These are phyloP conservation scores for Eimeria maxima DNA, from an alignment of 169 alveolate genomes.

Conservation along the genomic window DNA sequence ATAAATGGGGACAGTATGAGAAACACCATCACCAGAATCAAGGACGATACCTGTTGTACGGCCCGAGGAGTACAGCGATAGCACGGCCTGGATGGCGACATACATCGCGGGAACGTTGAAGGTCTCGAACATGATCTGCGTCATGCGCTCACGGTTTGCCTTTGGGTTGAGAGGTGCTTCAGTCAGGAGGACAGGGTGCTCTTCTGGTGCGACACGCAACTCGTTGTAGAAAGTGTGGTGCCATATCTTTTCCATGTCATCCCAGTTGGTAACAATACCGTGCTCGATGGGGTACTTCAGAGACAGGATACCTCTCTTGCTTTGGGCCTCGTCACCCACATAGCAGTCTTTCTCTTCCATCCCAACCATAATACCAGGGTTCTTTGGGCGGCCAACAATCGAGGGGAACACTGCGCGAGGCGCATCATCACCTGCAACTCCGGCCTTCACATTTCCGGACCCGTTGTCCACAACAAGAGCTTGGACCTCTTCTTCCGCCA, in stretches of 20 bases:
- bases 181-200: slow-evolving; percentile 98
- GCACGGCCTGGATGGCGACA: slow-evolving; percentile 98
- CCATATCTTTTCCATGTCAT: slow-evolving; percentile 99
- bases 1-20: slow-evolving; percentile 99
- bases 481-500: slow-evolving; percentile 94
- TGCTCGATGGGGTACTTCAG: slow-evolving; percentile 99
- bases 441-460: slow-evolving; percentile 99
- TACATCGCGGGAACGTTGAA: slow-evolving; percentile 99
- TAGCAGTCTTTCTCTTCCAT: slow-evolving; percentile 98
- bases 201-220: slow-evolving; percentile 98
- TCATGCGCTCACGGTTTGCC: slow-evolving; percentile 99
- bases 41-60: slow-evolving; percentile 99
- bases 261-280: slow-evolving; percentile 99
- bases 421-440: slow-evolving; percentile 99
- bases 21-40: slow-evolving; percentile 99
- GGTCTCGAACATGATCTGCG: slow-evolving; percentile 98
- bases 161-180: slow-evolving; percentile 99
- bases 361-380: slow-evolving; percentile 96
- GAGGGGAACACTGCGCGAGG: slow-evolving; percentile 99
- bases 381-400: slow-evolving; percentile 98
- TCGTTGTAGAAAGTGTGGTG: slow-evolving; percentile 99
- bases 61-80: slow-evolving; percentile 99
- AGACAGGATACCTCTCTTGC: slow-evolving; percentile 98
- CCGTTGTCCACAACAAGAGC: slow-evolving; percentile 99
- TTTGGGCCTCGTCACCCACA: slow-evolving; percentile 99